Percentiles rank a stretch among this genome's conserved stretches.
Conservation (phyloP, 2,329 filamentous ascomycete genomes). For the Fusarium brachygibbosum region DNA sequence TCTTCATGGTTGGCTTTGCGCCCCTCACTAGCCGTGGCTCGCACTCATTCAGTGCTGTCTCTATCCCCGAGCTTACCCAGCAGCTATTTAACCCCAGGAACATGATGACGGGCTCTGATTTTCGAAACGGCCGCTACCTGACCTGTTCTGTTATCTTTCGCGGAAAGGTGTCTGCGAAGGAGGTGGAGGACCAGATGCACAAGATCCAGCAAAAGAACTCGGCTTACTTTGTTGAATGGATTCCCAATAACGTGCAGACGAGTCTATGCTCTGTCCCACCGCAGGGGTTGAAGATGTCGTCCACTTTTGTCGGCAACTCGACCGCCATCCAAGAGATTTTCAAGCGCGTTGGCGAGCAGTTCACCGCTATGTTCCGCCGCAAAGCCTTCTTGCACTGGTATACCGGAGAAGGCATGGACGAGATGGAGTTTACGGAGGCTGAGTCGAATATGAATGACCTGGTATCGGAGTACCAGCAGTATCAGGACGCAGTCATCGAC, state of each 20-base stretch:
- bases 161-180: slow-evolving; percentile 99
- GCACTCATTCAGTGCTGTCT: slow-evolving; percentile 64
- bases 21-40: slow-evolving; percentile 93
- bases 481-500: slow-evolving; percentile 97
- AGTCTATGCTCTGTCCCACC: slow-evolving; percentile 98
- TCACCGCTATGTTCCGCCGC: slow-evolving; percentile 99
- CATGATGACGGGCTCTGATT: slow-evolving; percentile 99
- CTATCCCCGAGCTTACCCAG: slow-evolving; percentile 97
- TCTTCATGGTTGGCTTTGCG: too few species aligned
- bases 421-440: too few species aligned
- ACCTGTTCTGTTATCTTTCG: slow-evolving; percentile 99
- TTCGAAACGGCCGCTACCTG: slow-evolving; percentile 99
- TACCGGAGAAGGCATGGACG: slow-evolving; percentile 92
- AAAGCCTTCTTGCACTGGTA: slow-evolving; percentile 99
- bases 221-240: slow-evolving; percentile 77
- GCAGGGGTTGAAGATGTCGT: slow-evolving; percentile 97
- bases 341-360: slow-evolving; percentile 99
- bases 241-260: slow-evolving; percentile 99
- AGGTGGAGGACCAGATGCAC: slow-evolving; percentile 99
- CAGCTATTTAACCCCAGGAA: slow-evolving; percentile 99
- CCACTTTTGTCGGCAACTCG: slow-evolving; percentile 98
- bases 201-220: slow-evolving; percentile 99
- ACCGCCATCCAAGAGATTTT: slow-evolving; percentile 99
- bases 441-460: slow-evolving; percentile 99
- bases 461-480: slow-evolving; percentile 99